Evolutionary conservation across 2,329 filamentous ascomycete genomes (phyloP).

Genomic region (Ophiosphaerella narmari): DNA sequence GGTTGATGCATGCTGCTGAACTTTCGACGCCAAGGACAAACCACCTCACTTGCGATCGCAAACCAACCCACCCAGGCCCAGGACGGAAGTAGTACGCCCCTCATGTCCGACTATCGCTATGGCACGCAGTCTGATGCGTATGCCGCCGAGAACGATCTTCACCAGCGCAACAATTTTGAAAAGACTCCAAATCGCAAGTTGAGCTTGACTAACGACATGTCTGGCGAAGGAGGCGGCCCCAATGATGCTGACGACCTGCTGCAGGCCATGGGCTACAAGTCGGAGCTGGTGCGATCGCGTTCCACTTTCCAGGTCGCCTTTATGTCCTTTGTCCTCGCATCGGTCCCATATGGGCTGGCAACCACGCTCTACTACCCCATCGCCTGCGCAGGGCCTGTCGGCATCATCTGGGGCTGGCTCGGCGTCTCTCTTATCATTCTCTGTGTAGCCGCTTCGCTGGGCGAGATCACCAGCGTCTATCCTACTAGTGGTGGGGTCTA

Average conservation of each 20-base stretch:
- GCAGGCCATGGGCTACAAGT: slow-evolving; percentile 68
- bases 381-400: slow-evolving; percentile 67
- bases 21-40: slow-evolving; percentile 20
- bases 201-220: slow-evolving; percentile 24
- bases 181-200: slow-evolving; percentile 31
- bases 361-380: slow-evolving; percentile 73
- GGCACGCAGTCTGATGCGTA: slow-evolving; percentile 43
- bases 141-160: slow-evolving; percentile 36
- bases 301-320: slow-evolving; percentile 73
- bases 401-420: slow-evolving; percentile 76
- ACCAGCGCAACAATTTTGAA: slow-evolving; percentile 18
- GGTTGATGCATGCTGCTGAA: slow-evolving; percentile 14
- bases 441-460: slow-evolving; percentile 69
- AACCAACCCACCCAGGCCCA: slow-evolving; percentile 12
- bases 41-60: slow-evolving; percentile 4
- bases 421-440: slow-evolving; percentile 70
- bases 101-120: slow-evolving; percentile 31
- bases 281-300: slow-evolving; percentile 66
- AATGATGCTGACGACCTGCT: slow-evolving; percentile 65
- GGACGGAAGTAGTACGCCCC: slow-evolving; percentile 15
- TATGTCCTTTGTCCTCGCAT: slow-evolving; percentile 77
- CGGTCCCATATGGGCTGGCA: slow-evolving; percentile 73
- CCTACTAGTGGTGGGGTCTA: slow-evolving; percentile 80
- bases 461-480: slow-evolving; percentile 76
- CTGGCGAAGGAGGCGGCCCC: slow-evolving; percentile 28